Base-by-base conservation (phyloP, 2,329 filamentous ascomycete species). In the Talaromyces marneffei region DNA sequence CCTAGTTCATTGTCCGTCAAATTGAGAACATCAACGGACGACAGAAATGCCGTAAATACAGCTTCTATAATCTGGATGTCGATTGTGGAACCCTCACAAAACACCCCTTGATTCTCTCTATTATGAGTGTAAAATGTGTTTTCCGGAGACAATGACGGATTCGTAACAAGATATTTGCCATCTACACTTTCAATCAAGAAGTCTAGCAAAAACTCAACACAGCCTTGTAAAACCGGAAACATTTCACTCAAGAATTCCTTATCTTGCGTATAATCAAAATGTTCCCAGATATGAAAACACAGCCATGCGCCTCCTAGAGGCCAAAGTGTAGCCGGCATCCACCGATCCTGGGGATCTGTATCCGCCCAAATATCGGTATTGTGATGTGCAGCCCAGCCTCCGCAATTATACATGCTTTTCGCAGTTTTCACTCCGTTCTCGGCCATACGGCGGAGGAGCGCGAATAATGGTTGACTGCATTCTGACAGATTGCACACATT, bases 291-390 rank as follows among this genome's bases (percentile, higher is more conserved):
- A 61, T 85, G 82, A 62, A 82, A 79, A 78, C 83, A 83, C 75
- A 84, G 79, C 83, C 83, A 86, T 0, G 81, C 81, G 0, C 78
- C 77, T 0, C 79, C 73, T 72, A 80, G 69, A 0, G 76, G 78
- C 14, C 70, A 72, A 59, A 66, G 67, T 39, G 66, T 62, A 25
- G 72, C 76, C 66, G 75, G 76, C 1, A 70, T 65, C 3, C 76
- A 75, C 14, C 74, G 72, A 35, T 75, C 74, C 54, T 80, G 78
- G 69, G 81, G 79, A 0, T 73, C 82, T 0, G 82, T 82, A 59
- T 83, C 78, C 0, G 83, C 83, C 62, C 83, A 85, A 2, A 83
- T 80, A 61, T 85, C 85, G 65, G 83, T 79, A 66, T 84, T 82
- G 63, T 83, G 77, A 62, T 85, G 82, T 0, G 78, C 72, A 0